These are phyloP conservation scores for Annulohypoxylon bovei DNA, from an alignment of 495 filamentous ascomycete species.

Conservation along the genomic window DNA sequence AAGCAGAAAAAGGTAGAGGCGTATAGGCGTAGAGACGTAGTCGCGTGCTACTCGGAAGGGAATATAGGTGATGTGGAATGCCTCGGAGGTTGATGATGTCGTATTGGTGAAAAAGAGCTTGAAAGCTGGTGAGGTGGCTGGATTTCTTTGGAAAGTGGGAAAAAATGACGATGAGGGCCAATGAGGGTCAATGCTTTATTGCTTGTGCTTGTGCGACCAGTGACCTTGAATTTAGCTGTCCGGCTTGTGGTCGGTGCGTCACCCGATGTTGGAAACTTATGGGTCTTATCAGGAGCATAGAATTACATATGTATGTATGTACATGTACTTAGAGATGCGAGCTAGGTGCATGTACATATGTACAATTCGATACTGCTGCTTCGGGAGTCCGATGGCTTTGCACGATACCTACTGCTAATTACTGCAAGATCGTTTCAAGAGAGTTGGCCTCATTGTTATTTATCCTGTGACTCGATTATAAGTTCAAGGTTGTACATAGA, in stretches of 20 bases:
- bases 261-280: slow-evolving; percentile 7
- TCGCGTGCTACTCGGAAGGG: slow-evolving; percentile 28
- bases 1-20: background rate
- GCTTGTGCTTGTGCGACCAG: slow-evolving; percentile 14
- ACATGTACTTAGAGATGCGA: background rate
- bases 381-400: background rate
- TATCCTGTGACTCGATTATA: background rate
- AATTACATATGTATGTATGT: background rate
- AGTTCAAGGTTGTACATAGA: no score
- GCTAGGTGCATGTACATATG: background rate
- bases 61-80: slow-evolving; percentile 20
- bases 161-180: slow-evolving; percentile 38
- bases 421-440: background rate
- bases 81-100: slow-evolving; percentile 22
- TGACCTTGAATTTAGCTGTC: slow-evolving; percentile 4
- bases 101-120: slow-evolving; percentile 6
- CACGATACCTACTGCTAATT: background rate
- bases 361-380: background rate
- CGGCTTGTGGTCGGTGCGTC: slow-evolving; percentile 33
- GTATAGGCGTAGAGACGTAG: background rate
- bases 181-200: slow-evolving; percentile 12
- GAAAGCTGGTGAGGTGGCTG: slow-evolving; percentile 45
- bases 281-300: background rate
- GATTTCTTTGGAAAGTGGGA: slow-evolving; percentile 41
- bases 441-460: background rate